Base-by-base conservation (phyloP, 2,329 filamentous ascomycete species). In the Paraphaeosphaeria sporulosa region DNA sequence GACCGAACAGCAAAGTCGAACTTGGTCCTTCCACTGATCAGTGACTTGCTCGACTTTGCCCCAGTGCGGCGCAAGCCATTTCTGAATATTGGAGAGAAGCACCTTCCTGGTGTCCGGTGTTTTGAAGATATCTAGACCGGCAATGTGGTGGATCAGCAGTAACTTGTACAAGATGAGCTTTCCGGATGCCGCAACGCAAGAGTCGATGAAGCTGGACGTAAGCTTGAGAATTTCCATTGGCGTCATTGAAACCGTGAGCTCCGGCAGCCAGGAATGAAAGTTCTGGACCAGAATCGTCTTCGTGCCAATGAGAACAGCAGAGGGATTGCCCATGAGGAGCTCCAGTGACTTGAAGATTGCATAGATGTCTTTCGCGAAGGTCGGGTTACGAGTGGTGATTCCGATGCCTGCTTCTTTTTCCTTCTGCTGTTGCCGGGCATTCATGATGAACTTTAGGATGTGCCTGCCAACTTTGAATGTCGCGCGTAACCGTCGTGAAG, bases 241-340 rank as follows among this genome's bases (percentile, higher is more conserved):
- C 4, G 86, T 87, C 72, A 98, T 84, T 40, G 95, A 84, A 1
- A 89, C 88, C 0, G 87, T 84, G 10, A 99, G 86, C 74, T 98
- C 94, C 0, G 95, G 94, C n/a, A 99, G 82, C 95, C 95, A 99
- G 0, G 92, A 91, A 74, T 98, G 94, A 76, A 98, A 96, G 76
- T 98, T 93, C 77, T 99, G 95, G 13, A 98, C 93, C 2, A 96
- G 89, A 52, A 99, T 82, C 0, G 95, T 98, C 79, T 99, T 96
- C 64, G 92, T 98, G 36, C 95, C 95, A 15, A 98, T 91, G 25
- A 98, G 82, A 19, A 94, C 89, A 0, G 95, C 91, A 2, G 93
- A 91, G 1, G 89, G 84, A 75, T 93, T 97, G 61, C 89, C 88
- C 92, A 99, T 97, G 79, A 99, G 87, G 17, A 86, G 84, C 78